Percentiles rank a stretch among this genome's conserved stretches.
These are phyloP conservation scores for Trichosanthes truncata DNA, from an alignment of 306 rosid species.

Conservation along the genomic window DNA sequence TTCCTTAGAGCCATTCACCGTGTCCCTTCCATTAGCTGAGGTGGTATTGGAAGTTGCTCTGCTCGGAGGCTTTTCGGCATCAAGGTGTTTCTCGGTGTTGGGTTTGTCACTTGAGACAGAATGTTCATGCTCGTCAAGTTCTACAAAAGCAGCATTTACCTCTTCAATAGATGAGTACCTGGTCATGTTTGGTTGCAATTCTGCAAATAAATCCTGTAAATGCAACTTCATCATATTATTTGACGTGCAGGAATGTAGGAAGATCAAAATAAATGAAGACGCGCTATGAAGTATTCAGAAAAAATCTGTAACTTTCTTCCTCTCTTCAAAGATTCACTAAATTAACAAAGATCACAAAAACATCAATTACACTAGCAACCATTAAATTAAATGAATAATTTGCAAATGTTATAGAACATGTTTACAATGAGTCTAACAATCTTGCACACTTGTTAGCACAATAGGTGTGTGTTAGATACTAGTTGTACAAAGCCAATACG, in stretches of 20 bases:
- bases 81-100: constrained; percentile 57
- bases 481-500: too few species aligned
- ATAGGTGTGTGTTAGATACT: too few species aligned
- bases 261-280: background rate
- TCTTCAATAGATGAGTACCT: constrained; percentile 76
- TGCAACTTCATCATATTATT: constrained; percentile 13
- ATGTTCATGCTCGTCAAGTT: constrained; percentile 77
- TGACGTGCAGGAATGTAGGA: background rate
- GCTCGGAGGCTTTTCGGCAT: constrained; percentile 48
- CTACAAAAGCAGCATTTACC: constrained; percentile 73
- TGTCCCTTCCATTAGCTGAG: constrained; percentile 47
- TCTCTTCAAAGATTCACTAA: background rate
- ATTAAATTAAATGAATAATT: background rate
- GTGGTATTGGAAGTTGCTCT: constrained; percentile 31
- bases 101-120: constrained; percentile 50
- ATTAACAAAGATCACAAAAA: background rate
- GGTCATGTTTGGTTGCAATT: constrained; percentile 83
- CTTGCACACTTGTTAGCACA: too few species aligned
- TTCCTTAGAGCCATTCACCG: constrained; percentile 47
- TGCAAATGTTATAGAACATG: background rate
- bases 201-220: constrained; percentile 85
- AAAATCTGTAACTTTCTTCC: background rate
- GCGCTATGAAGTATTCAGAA: background rate
- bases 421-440: too few species aligned
- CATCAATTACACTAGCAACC: background rate